Evolutionary conservation across 306 rosid genomes (phyloP).

Genomic region (Oemleria cerasiformis): DNA sequence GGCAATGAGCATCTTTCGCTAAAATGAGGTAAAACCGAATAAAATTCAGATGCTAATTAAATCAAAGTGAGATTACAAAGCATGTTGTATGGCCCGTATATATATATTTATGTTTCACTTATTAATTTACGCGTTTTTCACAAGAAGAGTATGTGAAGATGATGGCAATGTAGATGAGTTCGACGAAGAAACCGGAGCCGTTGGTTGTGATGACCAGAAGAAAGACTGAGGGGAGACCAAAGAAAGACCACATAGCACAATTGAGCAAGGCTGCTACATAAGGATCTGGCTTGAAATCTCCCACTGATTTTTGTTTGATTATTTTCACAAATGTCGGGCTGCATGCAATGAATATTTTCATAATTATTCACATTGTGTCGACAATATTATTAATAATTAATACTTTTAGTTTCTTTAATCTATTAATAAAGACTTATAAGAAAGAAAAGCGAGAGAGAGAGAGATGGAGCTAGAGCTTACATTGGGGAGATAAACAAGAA

Average conservation of each 20-base stretch:
- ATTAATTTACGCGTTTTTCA: constrained; percentile 39
- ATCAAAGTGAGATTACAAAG: neutral
- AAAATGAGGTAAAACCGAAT: constrained; percentile 12
- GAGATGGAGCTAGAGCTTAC: constrained; percentile 31
- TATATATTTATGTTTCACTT: neutral
- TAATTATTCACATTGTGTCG: neutral
- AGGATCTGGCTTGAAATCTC: constrained; percentile 66
- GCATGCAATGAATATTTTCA: constrained; percentile 26
- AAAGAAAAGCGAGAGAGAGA: constrained; percentile 1
- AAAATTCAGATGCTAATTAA: neutral
- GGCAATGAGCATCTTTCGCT: constrained; percentile 42
- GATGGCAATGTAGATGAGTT: constrained; percentile 48
- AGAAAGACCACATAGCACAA: constrained; percentile 63
- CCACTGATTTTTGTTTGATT: constrained; percentile 47
- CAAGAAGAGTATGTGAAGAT: constrained; percentile 35
- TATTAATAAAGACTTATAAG: neutral
- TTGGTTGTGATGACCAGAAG: constrained; percentile 57
- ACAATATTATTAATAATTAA: neutral
- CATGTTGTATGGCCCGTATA: neutral
- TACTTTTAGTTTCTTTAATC: too few species aligned
- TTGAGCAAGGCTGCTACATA: constrained; percentile 53
- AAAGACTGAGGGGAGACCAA: constrained; percentile 61
- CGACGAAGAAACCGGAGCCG: constrained; percentile 44
- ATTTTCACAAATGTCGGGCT: constrained; percentile 56
- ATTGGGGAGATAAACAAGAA: constrained; percentile 59